Percentiles rank a stretch among this genome's conserved stretches.
These are phyloP conservation scores for Pelargonium citronellum DNA, from an alignment of 441 rosid genomes.

Conservation along the genomic window DNA sequence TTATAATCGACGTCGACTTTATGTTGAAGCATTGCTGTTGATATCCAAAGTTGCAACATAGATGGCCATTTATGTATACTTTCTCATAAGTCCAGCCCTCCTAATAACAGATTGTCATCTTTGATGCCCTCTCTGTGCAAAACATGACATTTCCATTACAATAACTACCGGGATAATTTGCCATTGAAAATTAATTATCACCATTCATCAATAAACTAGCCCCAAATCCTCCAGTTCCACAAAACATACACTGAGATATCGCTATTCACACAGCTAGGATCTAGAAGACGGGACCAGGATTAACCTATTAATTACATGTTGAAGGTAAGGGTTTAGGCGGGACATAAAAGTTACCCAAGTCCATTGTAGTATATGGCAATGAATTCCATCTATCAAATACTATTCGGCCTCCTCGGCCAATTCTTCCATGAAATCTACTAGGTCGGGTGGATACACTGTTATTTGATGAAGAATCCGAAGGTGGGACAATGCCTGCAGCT, in stretches of 20 bases:
- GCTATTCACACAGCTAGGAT: background rate
- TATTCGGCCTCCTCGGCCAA: slow-evolving; percentile 95
- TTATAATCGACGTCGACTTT: too few species aligned
- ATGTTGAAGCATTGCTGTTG: too few species aligned
- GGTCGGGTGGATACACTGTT: slow-evolving; percentile 34
- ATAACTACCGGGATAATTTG: too few species aligned
- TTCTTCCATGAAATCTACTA: slow-evolving; percentile 59
- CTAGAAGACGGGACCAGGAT: background rate
- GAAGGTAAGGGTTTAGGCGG: slow-evolving; percentile 58
- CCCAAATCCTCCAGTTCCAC: too few species aligned
- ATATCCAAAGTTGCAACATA: too few species aligned
- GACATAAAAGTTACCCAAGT: slow-evolving; percentile 52
- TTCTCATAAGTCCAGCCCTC: too few species aligned
- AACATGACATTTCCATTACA: too few species aligned
- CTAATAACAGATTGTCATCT: too few species aligned
- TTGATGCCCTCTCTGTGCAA: too few species aligned
- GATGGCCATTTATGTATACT: too few species aligned
- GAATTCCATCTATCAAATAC: slow-evolving; percentile 92
- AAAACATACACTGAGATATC: background rate
- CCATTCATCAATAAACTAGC: too few species aligned
- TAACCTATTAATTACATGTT: slow-evolving; percentile 30
- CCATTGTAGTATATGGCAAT: slow-evolving; percentile 60
- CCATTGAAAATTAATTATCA: too few species aligned
- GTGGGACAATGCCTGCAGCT: slow-evolving; percentile 52
- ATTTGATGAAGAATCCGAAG: slow-evolving; percentile 44